phyloP scores from a whole-genome alignment of 352 stramenopile genomes.

The Pelagophyceae sp. region DNA sequence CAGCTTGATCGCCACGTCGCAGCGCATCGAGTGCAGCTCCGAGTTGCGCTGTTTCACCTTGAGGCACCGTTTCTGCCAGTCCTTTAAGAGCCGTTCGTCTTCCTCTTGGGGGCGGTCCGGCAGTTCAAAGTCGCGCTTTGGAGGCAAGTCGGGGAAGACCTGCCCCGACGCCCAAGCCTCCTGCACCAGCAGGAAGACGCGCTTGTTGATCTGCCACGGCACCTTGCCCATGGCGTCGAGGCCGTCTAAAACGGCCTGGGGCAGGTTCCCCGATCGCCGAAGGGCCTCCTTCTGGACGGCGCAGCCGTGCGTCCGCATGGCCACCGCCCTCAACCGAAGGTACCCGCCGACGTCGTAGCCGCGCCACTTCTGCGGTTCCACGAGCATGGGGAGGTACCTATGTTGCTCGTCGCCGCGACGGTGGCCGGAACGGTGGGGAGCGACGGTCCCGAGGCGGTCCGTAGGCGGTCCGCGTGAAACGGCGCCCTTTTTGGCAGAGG shows the following conservation, averaged over 20 bases:
- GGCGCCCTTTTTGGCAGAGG: no score
- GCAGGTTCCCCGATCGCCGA: conserved; percentile 48
- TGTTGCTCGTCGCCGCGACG: no score
- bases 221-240: conserved; percentile 83
- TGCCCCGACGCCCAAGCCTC: conserved; percentile 78
- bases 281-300: conserved; percentile 55
- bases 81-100: conserved; percentile 43
- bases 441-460: no score
- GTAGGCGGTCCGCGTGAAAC: no score
- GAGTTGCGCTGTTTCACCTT: conserved; percentile 54
- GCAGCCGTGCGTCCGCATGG: conserved; percentile 75
- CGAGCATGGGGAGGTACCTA: conserved; percentile 89
- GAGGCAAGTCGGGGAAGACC: conserved; percentile 82
- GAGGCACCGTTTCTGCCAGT: conserved; percentile 38
- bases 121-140: conserved; percentile 51
- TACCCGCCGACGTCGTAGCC: conserved; percentile 79
- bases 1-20: conserved; percentile 87
- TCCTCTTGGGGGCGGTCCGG: conserved; percentile 50
- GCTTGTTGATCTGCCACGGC: conserved; percentile 86
- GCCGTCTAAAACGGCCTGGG: conserved; percentile 70
- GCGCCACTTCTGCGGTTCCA: conserved; percentile 81
- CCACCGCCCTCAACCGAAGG: conserved; percentile 72
- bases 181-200: conserved; percentile 77
- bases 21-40: conserved; percentile 85
- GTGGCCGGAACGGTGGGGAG: no score